Evolutionary conservation across 192 early-diverging fungal genomes (phyloP), one percentile per base, ranked within the genome.

Genomic region (Irineochytrium annulatum): DNA sequence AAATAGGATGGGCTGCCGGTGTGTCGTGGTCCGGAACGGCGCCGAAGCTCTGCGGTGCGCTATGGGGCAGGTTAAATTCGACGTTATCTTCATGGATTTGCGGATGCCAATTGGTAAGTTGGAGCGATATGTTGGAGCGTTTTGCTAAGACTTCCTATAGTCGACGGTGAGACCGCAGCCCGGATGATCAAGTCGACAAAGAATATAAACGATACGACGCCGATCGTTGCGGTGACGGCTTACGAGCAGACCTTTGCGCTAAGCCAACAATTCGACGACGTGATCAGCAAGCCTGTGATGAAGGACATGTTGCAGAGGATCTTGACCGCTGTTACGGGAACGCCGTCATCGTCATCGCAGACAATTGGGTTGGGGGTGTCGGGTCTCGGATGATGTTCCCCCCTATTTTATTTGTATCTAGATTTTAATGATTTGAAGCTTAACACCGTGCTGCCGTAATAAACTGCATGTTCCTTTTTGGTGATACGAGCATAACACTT

Each of bases 101-200:
- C 79, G 87, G 8, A 94, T 95, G 89, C 93, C 93, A n/a, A 89
- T 93, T 34, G 77, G 89, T 93, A 87, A 79, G 81, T 77, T 11
- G 19, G 37, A 44, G 1, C 29, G 58, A 46, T 35, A 20, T 35
- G 14, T 58, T 34, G 13, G 11, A 55, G 19, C 34, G 41, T 1
- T 43, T 39, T 34, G 0, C 30, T 48, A 56, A n/a, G 16, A 34
- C 2, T 57, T 33, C 22, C 32, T 55, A 33, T 54, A 56, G 93
- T 97, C 55, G 90, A 91, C 69, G 94, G 92, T 31, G 90, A 94
- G 48, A 85, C 84, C 30, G 93, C 93, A 1, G 82, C 93, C 0
- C 83, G 91, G 29, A 95, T 97, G 93, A 92, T 97, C 55, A 94
- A 94, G 75, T 88, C 90, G 8, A 92, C 91, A 1, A 88, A 84